A percentile compares a stretch with the other conserved stretches of the same genome.
Evolutionary conservation across 2,329 filamentous ascomycete species (phyloP).

Genomic region (Cadophora gregata): DNA sequence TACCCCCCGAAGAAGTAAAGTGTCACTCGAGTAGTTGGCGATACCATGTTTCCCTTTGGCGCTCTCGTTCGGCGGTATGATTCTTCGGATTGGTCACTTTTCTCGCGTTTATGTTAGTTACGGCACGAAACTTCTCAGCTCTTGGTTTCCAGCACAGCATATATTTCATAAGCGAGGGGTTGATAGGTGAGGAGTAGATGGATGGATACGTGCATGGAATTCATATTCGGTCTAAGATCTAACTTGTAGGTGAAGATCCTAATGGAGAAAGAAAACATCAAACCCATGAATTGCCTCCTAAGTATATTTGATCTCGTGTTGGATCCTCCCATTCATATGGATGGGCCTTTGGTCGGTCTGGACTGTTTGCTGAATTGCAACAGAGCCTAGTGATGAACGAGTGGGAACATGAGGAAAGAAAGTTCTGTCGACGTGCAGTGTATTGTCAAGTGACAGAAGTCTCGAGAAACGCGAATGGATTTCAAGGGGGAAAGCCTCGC

Average conservation of each 20-base stretch:
- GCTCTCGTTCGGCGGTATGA: conserved; percentile 9
- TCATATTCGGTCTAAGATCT: conserved; percentile 18
- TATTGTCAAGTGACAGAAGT: not conserved
- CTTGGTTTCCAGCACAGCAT: conserved; percentile 16
- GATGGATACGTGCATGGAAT: conserved; percentile 5
- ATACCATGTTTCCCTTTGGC: conserved; percentile 21
- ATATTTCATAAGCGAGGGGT: conserved; percentile 10
- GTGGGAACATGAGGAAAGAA: not conserved
- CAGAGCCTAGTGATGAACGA: not conserved
- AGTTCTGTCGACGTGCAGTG: not conserved
- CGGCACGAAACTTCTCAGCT: conserved; percentile 22
- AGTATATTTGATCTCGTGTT: not conserved
- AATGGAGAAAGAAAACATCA: conserved; percentile 18
- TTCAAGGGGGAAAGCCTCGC: not conserved
- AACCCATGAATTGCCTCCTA: not conserved
- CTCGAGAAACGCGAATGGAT: not conserved
- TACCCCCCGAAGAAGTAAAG: conserved; percentile 45
- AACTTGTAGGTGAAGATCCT: conserved; percentile 5
- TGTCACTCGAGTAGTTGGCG: conserved; percentile 3
- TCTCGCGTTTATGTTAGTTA: conserved; percentile 6
- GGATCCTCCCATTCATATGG: not conserved
- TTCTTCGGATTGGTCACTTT: conserved; percentile 5
- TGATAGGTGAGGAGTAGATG: not conserved
- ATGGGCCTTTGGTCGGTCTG: not conserved
- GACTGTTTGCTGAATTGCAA: not conserved